Conservation (phyloP, 2,329 filamentous ascomycete species). For the Aspergillus melleus region DNA sequence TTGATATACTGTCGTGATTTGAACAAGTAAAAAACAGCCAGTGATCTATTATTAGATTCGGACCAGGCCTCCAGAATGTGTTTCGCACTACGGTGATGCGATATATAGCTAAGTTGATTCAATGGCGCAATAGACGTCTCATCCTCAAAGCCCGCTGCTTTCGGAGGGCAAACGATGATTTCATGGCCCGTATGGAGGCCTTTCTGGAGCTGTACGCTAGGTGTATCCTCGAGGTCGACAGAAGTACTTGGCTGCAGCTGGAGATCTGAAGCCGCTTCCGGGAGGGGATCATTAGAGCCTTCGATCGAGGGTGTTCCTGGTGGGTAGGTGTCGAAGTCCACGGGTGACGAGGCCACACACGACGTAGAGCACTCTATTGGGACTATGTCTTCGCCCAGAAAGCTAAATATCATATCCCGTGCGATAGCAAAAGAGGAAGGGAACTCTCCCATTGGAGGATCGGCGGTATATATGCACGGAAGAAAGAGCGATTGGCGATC, state of each 20-base stretch:
- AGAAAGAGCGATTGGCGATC: neutral
- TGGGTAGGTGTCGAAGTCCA: neutral
- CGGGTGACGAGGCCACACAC: neutral
- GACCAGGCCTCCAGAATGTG: neutral
- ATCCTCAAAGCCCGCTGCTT: constrained; percentile 1
- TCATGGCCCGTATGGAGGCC: neutral
- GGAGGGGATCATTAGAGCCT: neutral
- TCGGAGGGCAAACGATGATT: neutral
- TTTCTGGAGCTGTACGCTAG: neutral
- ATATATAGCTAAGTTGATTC: neutral
- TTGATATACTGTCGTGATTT: constrained; percentile 1
- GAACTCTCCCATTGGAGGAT: neutral
- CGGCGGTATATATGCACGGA: neutral
- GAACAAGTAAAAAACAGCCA: constrained; percentile 4
- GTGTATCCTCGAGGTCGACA: neutral
- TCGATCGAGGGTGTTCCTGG: neutral
- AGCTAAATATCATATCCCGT: neutral
- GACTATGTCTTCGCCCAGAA: neutral
- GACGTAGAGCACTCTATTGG: neutral
- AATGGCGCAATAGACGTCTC: neutral
- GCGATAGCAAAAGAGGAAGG: neutral
- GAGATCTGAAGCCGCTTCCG: neutral
- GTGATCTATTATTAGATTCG: neutral
- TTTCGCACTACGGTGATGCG: neutral
- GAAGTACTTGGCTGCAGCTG: neutral